These are phyloP conservation scores for thale cress (Arabidopsis thaliana) DNA, from an alignment of 345 rosid species.

Conservation along the genomic window DNA sequence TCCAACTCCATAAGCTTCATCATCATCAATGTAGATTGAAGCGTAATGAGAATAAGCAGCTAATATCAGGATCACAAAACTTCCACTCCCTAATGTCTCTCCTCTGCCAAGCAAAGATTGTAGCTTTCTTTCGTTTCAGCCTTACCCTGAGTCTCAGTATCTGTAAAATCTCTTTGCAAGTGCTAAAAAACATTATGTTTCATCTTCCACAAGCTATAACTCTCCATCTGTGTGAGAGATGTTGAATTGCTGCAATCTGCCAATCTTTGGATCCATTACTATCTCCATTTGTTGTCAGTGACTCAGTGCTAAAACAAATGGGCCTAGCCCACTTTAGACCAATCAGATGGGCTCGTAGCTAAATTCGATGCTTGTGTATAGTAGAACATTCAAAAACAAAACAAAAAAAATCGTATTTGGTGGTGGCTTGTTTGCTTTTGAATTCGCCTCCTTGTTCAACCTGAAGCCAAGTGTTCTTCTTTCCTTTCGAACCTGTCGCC, in stretches of 20 bases:
- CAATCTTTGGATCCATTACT: constrained; percentile 5
- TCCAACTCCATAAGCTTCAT: not conserved
- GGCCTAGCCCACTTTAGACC: constrained; percentile 25
- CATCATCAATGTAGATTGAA: constrained; percentile 19
- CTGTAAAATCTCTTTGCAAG: constrained; percentile 64
- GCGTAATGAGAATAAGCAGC: constrained; percentile 11
- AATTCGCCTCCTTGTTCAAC: constrained; percentile 31
- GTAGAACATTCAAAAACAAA: not conserved
- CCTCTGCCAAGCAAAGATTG: constrained; percentile 39
- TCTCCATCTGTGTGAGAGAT: no score
- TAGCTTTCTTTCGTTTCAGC: constrained; percentile 23
- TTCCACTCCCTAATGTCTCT: constrained; percentile 7
- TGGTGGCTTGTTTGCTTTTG: constrained; percentile 35
- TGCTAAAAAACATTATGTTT: constrained; percentile 50
- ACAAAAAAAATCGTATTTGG: not conserved
- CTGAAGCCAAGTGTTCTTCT: constrained; percentile 20
- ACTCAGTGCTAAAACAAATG: not conserved
- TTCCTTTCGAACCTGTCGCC: constrained; percentile 11
- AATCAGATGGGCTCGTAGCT: not conserved
- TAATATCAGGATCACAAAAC: constrained; percentile 37
- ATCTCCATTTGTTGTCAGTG: constrained; percentile 12
- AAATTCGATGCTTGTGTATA: not conserved
- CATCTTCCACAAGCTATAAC: constrained; percentile 36
- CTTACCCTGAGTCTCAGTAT: constrained; percentile 56
- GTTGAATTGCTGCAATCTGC: no score